Conservation (phyloP, 352 stramenopile genomes). For the Aphanomyces invadans region DNA sequence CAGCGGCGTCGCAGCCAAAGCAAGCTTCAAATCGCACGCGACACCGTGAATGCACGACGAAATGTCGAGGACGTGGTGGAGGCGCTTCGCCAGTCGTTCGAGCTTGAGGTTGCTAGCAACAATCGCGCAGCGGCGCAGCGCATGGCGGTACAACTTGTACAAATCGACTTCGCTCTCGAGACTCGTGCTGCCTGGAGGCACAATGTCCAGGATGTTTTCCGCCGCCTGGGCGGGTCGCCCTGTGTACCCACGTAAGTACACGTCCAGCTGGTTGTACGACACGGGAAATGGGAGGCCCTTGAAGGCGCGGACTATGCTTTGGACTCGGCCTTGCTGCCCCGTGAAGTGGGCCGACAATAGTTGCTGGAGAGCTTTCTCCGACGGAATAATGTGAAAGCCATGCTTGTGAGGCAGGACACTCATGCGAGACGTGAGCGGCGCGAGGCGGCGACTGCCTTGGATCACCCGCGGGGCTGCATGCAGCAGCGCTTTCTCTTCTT, state of each 20-base stretch:
- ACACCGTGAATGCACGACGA: slow-evolving; percentile 6
- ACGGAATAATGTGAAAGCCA: slow-evolving; percentile 54
- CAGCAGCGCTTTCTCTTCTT: slow-evolving; percentile 47
- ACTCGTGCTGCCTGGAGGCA: slow-evolving; percentile 40
- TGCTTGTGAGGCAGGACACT: slow-evolving; percentile 37
- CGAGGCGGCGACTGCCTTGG: slow-evolving; percentile 24
- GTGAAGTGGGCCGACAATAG: slow-evolving; percentile 53
- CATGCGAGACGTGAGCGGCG: slow-evolving; percentile 32
- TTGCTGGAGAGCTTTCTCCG: slow-evolving; percentile 39
- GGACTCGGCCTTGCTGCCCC: slow-evolving; percentile 61
- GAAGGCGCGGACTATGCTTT: slow-evolving; percentile 44
- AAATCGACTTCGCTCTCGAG: slow-evolving; percentile 46
- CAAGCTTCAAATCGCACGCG: slow-evolving; percentile 14
- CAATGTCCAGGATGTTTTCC: slow-evolving; percentile 44
- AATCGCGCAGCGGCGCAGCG: slow-evolving; percentile 50
- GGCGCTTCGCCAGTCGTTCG: slow-evolving; percentile 37
- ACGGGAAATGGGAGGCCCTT: slow-evolving; percentile 47
- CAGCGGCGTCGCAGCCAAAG: slow-evolving; percentile 6
- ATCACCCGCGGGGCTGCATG: slow-evolving; percentile 27
- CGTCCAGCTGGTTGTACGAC: slow-evolving; percentile 63
- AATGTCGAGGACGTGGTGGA: slow-evolving; percentile 32
- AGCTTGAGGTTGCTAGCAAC: slow-evolving; percentile 53
- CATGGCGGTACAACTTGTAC: slow-evolving; percentile 33
- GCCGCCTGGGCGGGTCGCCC: slow-evolving; percentile 62
- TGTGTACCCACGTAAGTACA: slow-evolving; percentile 59